phyloP scores from a whole-genome alignment of 192 early-diverging fungal genomes.

The Rhizoclosmatium sp. region DNA sequence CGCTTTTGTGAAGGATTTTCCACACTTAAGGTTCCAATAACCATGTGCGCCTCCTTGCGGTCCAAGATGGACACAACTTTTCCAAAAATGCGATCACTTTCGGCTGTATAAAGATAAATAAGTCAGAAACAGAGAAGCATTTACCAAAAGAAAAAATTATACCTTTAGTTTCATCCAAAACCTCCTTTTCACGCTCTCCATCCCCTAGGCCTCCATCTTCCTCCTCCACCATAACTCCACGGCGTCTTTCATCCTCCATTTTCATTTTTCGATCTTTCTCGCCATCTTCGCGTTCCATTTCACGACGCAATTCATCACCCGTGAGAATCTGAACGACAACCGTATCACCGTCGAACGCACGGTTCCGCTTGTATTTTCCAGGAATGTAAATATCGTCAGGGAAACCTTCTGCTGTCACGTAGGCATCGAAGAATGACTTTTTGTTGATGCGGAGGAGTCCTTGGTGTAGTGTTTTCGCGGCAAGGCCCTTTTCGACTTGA shows the following conservation, averaged over 20 bases:
- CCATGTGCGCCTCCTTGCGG: slow-evolving; percentile 31
- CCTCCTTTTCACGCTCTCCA: slow-evolving; percentile 27
- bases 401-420: slow-evolving; percentile 76
- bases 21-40: slow-evolving; percentile 55
- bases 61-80: slow-evolving; percentile 59
- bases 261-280: slow-evolving; percentile 36
- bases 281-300: slow-evolving; percentile 63
- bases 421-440: slow-evolving; percentile 83
- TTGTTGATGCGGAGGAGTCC: slow-evolving; percentile 89
- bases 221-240: slow-evolving; percentile 31
- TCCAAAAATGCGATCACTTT: slow-evolving; percentile 48
- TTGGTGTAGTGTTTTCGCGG: slow-evolving; percentile 58
- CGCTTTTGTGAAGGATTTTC: slow-evolving; percentile 33
- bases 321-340: slow-evolving; percentile 79
- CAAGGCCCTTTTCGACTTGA: slow-evolving; percentile 39
- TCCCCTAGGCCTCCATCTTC: slow-evolving; percentile 46
- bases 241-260: slow-evolving; percentile 48
- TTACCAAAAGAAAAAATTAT: not conserved
- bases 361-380: slow-evolving; percentile 78
- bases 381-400: slow-evolving; percentile 79
- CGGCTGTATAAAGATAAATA: slow-evolving; percentile 12
- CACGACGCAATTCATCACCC: slow-evolving; percentile 67
- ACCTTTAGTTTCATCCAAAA: slow-evolving; percentile 1
- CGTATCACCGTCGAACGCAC: slow-evolving; percentile 84
- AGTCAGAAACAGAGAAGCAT: not conserved